Evolutionary conservation across 148 eudicot species (phyloP), one percentile per base, ranked within the genome.

Genomic region (Drosera capensis): DNA sequence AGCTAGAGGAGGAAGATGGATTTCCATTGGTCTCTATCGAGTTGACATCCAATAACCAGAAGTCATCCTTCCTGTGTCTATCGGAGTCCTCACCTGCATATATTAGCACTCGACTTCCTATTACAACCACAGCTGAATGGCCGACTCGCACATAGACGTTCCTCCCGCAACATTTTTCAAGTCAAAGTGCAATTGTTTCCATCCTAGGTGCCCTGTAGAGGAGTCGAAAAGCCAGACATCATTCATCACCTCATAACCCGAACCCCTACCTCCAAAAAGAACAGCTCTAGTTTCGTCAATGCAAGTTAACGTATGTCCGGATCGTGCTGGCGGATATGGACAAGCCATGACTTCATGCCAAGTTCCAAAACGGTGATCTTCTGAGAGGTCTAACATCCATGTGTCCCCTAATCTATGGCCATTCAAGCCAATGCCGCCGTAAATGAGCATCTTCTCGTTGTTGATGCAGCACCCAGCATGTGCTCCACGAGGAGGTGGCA

Each of bases 401-500:
- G 94, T 68, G 56, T 90, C 97, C 7, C 76, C 95, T 14, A 90
- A 60, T 46, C 97, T 71, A 18, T 73, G 28, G 14, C 93, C 87
- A 35, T 74, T 71, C 16, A 62, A 68, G 21, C 95, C 93, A 8
- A 90, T 90, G 37, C 97, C 97, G 39, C 97, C 97, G 60, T 84
- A 82, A 62, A 90, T 70, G 22, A 90, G 74, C 87, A 90, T 80
- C 48, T 62, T 71, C 24, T 52, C 52, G 51, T 59, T 69, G 41
- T 66, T 85, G 21, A 84, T 59, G 60, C 78, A 71, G 49, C 95
- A 84, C 14, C 75, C 86, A 20, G 97, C 93, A 40, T 90, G 97
- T 36, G 97, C 97, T 25, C 97, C 97, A 5, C 97, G 86, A 14
- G 96, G 75, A 36, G 97, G 93, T 22, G 97, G 94, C 3, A 64